Evolutionary conservation across 331 rosid species (phyloP).

Genomic region (Phaseolus coccineus): DNA sequence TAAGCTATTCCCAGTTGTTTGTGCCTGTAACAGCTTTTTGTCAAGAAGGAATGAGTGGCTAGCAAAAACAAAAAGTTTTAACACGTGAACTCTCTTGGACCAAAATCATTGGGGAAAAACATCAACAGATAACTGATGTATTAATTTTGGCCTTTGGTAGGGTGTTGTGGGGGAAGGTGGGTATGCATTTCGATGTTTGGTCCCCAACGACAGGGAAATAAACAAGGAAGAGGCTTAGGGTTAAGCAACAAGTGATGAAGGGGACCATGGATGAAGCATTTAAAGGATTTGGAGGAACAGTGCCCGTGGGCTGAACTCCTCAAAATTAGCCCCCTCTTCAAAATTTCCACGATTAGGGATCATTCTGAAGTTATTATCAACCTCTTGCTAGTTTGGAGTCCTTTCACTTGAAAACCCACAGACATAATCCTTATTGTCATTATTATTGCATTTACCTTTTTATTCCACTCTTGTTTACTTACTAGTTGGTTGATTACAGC

Average conservation of each 20-base stretch:
- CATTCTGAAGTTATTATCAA: neutral
- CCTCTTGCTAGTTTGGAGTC: neutral
- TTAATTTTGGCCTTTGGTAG: neutral
- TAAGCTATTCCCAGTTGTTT: neutral
- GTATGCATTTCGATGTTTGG: neutral
- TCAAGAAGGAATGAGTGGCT: neutral
- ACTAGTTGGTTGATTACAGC: constrained; percentile 8
- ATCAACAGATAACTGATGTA: neutral
- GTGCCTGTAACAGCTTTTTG: neutral
- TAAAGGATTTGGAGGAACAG: neutral
- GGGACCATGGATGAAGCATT: constrained; percentile 1
- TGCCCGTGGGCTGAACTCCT: neutral
- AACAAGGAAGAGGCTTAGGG: neutral
- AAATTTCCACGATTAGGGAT: too few relatives aligned
- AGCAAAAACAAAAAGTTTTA: too few relatives aligned
- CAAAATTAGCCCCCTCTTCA: too few relatives aligned
- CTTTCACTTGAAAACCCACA: neutral
- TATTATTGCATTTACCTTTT: neutral
- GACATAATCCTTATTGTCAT: neutral
- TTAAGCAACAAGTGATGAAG: neutral
- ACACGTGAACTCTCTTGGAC: constrained; percentile 26
- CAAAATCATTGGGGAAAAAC: neutral
- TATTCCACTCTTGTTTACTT: neutral
- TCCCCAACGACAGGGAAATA: constrained; percentile 13
- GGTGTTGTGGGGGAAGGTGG: neutral